Evolutionary conservation across 345 rosid species (phyloP).

Genomic region (Bruguiera sexangula): DNA sequence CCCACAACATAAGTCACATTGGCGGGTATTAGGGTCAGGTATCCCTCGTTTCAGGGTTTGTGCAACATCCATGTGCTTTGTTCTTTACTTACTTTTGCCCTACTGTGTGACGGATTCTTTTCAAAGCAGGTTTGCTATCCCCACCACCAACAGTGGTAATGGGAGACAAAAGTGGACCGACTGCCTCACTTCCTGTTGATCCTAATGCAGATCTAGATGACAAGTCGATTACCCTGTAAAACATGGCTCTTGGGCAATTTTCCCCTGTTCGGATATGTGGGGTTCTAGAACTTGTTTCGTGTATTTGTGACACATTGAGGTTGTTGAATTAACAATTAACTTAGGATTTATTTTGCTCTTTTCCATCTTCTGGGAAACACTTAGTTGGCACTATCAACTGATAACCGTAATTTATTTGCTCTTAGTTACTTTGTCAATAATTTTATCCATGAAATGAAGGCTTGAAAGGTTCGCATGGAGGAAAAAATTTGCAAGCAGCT

Average conservation of each 20-base stretch:
- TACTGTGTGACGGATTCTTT: slow-evolving; percentile 9
- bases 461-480: too few relatives aligned
- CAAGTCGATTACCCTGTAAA: too few relatives aligned
- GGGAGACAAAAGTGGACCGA: slow-evolving; percentile 11
- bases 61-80: background rate
- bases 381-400: too few relatives aligned
- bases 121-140: slow-evolving; percentile 11
- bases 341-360: background rate
- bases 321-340: slow-evolving; percentile 9
- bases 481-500: too few relatives aligned
- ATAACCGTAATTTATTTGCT: too few relatives aligned
- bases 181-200: background rate
- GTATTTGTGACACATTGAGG: background rate
- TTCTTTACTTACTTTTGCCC: background rate
- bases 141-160: slow-evolving; percentile 14
- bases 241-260: background rate
- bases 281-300: background rate
- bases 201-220: background rate
- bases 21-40: background rate
- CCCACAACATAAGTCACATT: too few relatives aligned
- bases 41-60: background rate
- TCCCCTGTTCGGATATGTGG: background rate
- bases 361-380: background rate
- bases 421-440: too few relatives aligned
- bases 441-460: too few relatives aligned